Base-by-base conservation (phyloP, 805 yeast genomes). In the Millerago galiae region DNA sequence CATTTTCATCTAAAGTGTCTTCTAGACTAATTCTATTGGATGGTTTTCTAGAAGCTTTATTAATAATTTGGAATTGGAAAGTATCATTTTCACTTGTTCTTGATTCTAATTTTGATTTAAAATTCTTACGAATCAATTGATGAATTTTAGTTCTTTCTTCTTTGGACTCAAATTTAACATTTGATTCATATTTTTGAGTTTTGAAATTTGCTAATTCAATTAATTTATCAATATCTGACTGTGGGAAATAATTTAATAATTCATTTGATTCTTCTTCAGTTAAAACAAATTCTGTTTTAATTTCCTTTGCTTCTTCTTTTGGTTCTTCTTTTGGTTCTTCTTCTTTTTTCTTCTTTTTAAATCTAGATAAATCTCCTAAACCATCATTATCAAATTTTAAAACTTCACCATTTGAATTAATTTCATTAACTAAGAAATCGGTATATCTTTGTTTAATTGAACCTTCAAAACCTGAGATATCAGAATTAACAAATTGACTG, bases 361-460 rank as follows among this genome's bases (percentile, higher is more conserved):
- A 67, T 53, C 68, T 78, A 61, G 70, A 72, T 63, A 64, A 71
- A 41, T 69, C 61, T 37, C 71, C 68, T 35, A 83, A 66, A 5
- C 97, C 96, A 41, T 78, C 75, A 55, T 90, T 96, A 9, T 65
- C 59, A 47, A 93, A 68, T 59, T 81, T 90, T 11, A 90, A 74
- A 2, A 89, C 95, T 2, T 75, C 63, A 1, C 86, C 95, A 17
- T 75, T 65, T 26, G 64, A 52, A 46, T 72, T 83, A 43, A 93
- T 83, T 62, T 93, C 99, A 62, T 89, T 87, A 35, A 93, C 99
- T 58, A 87, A 72, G 60, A 93, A 93, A 60, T 93, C 99, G 11
- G 95, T 82, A 63, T 89, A 90, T 47, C 96, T 70, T 57, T 86
- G 95, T 61, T 93, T 93, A 53, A 93, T 69, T 12, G 74, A 71